Conservation (phyloP, 805 yeast species). For the Torulaspora quercuum region DNA sequence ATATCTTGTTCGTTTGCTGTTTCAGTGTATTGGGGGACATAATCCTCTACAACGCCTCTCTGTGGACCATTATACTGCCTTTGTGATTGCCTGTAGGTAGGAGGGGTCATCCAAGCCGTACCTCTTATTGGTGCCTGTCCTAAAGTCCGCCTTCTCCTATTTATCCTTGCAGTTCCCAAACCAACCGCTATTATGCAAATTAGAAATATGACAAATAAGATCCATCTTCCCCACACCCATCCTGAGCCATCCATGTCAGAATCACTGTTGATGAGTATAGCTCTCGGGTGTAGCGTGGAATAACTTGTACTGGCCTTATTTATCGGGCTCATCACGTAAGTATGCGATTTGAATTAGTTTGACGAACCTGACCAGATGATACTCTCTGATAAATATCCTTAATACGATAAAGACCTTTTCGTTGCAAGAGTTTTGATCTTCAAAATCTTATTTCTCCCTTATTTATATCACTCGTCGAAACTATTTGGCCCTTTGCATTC, state of each 20-base stretch:
- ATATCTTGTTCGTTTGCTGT: conserved; percentile 67
- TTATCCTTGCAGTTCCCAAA: conserved; percentile 27
- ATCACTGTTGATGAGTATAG: not conserved
- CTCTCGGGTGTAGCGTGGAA: conserved; percentile 1
- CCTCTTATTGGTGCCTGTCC: conserved; percentile 63
- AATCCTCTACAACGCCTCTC: conserved; percentile 40
- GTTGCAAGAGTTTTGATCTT: too few relatives aligned
- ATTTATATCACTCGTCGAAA: not conserved
- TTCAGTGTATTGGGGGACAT: conserved; percentile 68
- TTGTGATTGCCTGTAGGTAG: conserved; percentile 66
- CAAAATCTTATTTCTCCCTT: conserved; percentile 1
- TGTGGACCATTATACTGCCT: conserved; percentile 42
- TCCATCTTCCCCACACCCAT: conserved; percentile 37
- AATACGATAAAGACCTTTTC: too few relatives aligned
- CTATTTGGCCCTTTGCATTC: conserved; percentile 2
- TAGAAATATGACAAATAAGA: conserved; percentile 25
- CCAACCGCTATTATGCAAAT: conserved; percentile 12
- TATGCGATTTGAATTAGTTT: too few relatives aligned
- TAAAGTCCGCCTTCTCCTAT: conserved; percentile 45
- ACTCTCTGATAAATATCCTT: too few relatives aligned
- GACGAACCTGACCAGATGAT: too few relatives aligned
- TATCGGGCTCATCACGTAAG: conserved; percentile 16
- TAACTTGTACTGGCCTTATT: not conserved
- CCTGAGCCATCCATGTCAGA: conserved; percentile 2
- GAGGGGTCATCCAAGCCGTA: conserved; percentile 86